Evolutionary conservation across 2,329 filamentous ascomycete species (phyloP).

Genomic region (Exophiala sp.): DNA sequence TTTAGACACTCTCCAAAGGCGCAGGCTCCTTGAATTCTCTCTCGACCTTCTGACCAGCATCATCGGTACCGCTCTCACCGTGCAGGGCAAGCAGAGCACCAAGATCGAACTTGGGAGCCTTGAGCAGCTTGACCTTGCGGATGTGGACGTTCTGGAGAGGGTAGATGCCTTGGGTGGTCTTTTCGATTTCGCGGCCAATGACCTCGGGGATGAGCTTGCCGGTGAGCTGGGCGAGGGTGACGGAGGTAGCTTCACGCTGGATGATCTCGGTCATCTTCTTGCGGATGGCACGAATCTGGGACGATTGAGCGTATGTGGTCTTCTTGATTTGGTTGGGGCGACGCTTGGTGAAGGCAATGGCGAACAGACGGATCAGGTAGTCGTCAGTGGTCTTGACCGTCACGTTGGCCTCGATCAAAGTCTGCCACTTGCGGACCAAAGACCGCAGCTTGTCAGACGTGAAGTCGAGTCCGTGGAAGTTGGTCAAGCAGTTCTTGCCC

Average conservation of each 20-base stretch:
- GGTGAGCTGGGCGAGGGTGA: slow-evolving; percentile 92
- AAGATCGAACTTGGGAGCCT: slow-evolving; percentile 98
- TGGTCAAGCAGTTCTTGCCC: slow-evolving; percentile 99
- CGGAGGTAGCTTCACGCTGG: slow-evolving; percentile 86
- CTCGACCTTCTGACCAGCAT: slow-evolving; percentile 97
- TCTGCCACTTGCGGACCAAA: slow-evolving; percentile 99
- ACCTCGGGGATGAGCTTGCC: slow-evolving; percentile 99
- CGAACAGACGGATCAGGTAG: slow-evolving; percentile 98
- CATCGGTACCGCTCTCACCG: slow-evolving; percentile 93
- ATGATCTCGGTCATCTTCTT: slow-evolving; percentile 99
- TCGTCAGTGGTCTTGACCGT: slow-evolving; percentile 99
- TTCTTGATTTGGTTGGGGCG: slow-evolving; percentile 99
- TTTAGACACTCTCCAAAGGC: slow-evolving; percentile 88
- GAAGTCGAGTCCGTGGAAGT: slow-evolving; percentile 99
- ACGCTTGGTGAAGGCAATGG: slow-evolving; percentile 98
- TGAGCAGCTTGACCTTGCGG: slow-evolving; percentile 99
- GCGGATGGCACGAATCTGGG: slow-evolving; percentile 95
- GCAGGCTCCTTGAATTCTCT: slow-evolving; percentile 96
- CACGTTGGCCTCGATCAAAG: slow-evolving; percentile 98
- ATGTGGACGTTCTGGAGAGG: slow-evolving; percentile 99
- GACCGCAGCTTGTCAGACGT: slow-evolving; percentile 99
- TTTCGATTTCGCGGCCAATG: slow-evolving; percentile 99
- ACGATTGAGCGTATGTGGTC: slow-evolving; percentile 96
- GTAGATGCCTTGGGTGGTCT: slow-evolving; percentile 98
- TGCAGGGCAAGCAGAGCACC: slow-evolving; percentile 93